Evolutionary conservation across 495 filamentous ascomycete genomes (phyloP), one percentile per base, ranked within the genome.

Genomic region (Aspergillus leporis): DNA sequence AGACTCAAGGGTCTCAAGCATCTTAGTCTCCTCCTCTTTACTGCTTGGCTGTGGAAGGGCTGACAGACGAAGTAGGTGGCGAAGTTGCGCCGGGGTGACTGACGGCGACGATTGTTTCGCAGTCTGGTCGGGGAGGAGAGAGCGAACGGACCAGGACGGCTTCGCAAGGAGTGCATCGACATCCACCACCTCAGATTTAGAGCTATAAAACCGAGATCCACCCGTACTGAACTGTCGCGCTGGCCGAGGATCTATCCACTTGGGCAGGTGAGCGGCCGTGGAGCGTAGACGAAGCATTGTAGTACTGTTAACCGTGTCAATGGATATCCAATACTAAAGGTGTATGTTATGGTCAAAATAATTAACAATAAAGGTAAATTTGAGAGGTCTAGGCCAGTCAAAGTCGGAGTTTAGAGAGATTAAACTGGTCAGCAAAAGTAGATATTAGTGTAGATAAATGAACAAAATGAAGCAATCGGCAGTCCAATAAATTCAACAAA

Each of bases 61-160:
- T 7, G 92, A 96, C 58, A 98, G 86, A 16, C 91, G 89, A 41
- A 96, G 87, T 12, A 99, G 87, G 73, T 97, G 94, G 60, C 84
- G 84, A 1, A 98, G 82, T 66, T 87, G 75, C 57, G 81, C 70
- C 5, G 81, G 73, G 0, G 81, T 81, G 52, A 85, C 66, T 38
- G 72, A 65, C 57, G 68, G 56, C 46, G 69, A 38, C 3, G 70
- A 62, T n/a, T 71, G 22, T 49, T 74, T 61, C 25, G 65, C 54
- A 14, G 64, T 47, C 25, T 73, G 52, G 19, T 82, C 67, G 1
- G 88, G 84, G 5, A 96, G 84, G 13, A 97, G 83, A 6, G 88
- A 86, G 23, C 83, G 80, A 58, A 97, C 89, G 36, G 93, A 97
- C 93, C 93, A 97, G 61, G 81, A 86, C 14, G 92, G 91, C 40